Percentiles rank a stretch among this genome's conserved stretches.
Evolutionary conservation across 805 yeast genomes (phyloP).

Genomic region (Saccharomycopsis lassenensis): DNA sequence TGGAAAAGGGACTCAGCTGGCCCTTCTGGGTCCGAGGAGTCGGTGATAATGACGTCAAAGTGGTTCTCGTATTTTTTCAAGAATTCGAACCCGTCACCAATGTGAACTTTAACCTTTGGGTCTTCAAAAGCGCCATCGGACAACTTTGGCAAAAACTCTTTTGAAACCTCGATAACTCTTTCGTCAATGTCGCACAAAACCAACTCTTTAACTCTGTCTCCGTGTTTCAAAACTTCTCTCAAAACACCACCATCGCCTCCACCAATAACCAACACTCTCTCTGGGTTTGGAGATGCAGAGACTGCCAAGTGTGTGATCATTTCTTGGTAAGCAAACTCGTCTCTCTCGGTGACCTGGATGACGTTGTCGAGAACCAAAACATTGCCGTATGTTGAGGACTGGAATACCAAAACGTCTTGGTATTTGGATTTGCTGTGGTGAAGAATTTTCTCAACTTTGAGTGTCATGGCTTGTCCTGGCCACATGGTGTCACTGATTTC

Average conservation of each 20-base stretch:
- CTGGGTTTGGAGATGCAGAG: slow-evolving; percentile 87
- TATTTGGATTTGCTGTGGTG: slow-evolving; percentile 79
- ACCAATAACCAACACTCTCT: slow-evolving; percentile 82
- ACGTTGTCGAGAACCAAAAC: slow-evolving; percentile 91
- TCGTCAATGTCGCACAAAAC: slow-evolving; percentile 93
- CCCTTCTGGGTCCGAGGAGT: slow-evolving; percentile 97
- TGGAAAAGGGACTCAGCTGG: slow-evolving; percentile 94
- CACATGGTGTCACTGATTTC: slow-evolving; percentile 93
- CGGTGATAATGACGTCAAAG: slow-evolving; percentile 93
- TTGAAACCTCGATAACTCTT: slow-evolving; percentile 78
- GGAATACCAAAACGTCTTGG: slow-evolving; percentile 90
- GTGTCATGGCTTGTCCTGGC: slow-evolving; percentile 98
- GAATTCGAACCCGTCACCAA: slow-evolving; percentile 97
- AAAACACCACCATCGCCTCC: slow-evolving; percentile 99
- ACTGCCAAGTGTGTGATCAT: slow-evolving; percentile 93
- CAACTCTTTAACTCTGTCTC: slow-evolving; percentile 69
- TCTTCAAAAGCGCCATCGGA: slow-evolving; percentile 63
- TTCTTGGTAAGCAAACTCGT: slow-evolving; percentile 95
- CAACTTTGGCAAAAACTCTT: slow-evolving; percentile 81
- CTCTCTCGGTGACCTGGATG: slow-evolving; percentile 94
- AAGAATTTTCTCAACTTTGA: slow-evolving; percentile 76
- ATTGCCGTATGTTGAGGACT: slow-evolving; percentile 89
- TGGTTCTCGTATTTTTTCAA: slow-evolving; percentile 73
- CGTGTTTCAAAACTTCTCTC: slow-evolving; percentile 86
- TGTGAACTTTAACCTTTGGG: slow-evolving; percentile 82